Conservation (phyloP, 805 yeast genomes). For the Kuraishia piskuri region DNA sequence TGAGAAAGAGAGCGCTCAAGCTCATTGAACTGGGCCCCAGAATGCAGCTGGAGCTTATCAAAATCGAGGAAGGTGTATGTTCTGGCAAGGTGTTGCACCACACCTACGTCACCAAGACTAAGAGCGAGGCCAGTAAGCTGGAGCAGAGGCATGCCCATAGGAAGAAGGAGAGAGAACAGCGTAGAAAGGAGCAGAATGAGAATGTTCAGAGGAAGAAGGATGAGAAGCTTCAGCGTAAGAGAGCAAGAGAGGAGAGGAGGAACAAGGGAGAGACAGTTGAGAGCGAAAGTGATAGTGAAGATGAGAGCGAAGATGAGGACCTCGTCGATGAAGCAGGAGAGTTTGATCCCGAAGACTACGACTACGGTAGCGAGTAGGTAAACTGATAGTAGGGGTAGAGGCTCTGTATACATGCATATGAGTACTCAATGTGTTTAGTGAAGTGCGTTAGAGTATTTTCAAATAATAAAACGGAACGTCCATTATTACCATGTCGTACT, state of each 20-base stretch:
- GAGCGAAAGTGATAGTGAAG: slow-evolving; percentile 27
- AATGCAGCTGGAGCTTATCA: slow-evolving; percentile 61
- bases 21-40: slow-evolving; percentile 93
- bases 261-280: slow-evolving; percentile 28
- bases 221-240: slow-evolving; percentile 58
- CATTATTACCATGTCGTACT: neutral
- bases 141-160: slow-evolving; percentile 61
- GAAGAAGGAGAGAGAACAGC: slow-evolving; percentile 53
- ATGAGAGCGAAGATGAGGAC: slow-evolving; percentile 15
- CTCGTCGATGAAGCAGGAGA: slow-evolving; percentile 21
- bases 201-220: slow-evolving; percentile 71
- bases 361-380: slow-evolving; percentile 5
- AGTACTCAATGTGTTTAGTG: too few relatives aligned
- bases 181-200: slow-evolving; percentile 72
- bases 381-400: neutral
- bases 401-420: neutral
- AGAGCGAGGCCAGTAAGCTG: slow-evolving; percentile 47
- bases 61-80: slow-evolving; percentile 90
- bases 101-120: slow-evolving; percentile 54
- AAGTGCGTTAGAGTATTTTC: neutral
- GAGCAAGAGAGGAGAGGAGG: slow-evolving; percentile 23
- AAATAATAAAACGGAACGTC: neutral
- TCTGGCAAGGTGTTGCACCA: slow-evolving; percentile 86
- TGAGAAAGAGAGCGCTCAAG: slow-evolving; percentile 76
- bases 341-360: slow-evolving; percentile 12